A percentile compares a stretch with the other conserved stretches of the same genome.
Evolutionary conservation across 2,329 filamentous ascomycete species (phyloP).

Genomic region (Aureobasidium sp.): DNA sequence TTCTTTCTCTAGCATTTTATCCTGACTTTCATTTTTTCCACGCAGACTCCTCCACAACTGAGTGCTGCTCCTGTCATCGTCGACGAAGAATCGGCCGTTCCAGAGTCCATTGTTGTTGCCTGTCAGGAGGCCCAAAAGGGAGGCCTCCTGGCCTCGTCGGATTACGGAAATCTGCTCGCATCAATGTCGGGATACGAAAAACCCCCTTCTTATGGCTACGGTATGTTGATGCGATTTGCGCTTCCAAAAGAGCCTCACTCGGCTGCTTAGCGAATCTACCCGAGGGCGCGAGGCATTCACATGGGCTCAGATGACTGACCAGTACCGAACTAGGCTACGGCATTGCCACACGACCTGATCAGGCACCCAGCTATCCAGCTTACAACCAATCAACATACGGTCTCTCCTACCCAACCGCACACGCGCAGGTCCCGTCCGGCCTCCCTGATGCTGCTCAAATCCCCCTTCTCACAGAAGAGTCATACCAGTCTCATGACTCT

Average conservation of each 20-base stretch:
- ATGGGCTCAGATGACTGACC: slow-evolving; percentile 39
- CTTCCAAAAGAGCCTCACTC: slow-evolving; percentile 3
- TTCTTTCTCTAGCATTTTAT: slow-evolving; percentile 17
- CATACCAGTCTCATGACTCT: slow-evolving; percentile 44
- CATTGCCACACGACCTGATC: slow-evolving; percentile 55
- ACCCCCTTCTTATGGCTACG: slow-evolving; percentile 61
- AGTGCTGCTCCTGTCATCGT: slow-evolving; percentile 25
- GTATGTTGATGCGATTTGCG: slow-evolving; percentile 51
- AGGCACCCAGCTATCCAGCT: slow-evolving; percentile 44
- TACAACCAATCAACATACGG: slow-evolving; percentile 45
- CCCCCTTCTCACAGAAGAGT: slow-evolving; percentile 37
- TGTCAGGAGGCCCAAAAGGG: slow-evolving; percentile 37
- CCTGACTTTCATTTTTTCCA: slow-evolving; percentile 8
- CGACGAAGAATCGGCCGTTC: slow-evolving; percentile 31
- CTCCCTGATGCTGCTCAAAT: slow-evolving; percentile 37
- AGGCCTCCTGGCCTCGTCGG: slow-evolving; percentile 47
- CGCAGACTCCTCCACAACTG: slow-evolving; percentile 16
- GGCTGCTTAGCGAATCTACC: slow-evolving; percentile 21
- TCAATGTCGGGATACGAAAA: slow-evolving; percentile 82
- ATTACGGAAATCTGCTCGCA: slow-evolving; percentile 40
- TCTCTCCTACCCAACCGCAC: slow-evolving; percentile 43
- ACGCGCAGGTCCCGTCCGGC: slow-evolving; percentile 45
- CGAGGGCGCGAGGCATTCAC: slow-evolving; percentile 29
- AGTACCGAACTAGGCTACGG: slow-evolving; percentile 46
- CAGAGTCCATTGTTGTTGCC: slow-evolving; percentile 26